phyloP scores from a whole-genome alignment of 2,329 filamentous ascomycete genomes.

The Penicillium sumatraense region DNA sequence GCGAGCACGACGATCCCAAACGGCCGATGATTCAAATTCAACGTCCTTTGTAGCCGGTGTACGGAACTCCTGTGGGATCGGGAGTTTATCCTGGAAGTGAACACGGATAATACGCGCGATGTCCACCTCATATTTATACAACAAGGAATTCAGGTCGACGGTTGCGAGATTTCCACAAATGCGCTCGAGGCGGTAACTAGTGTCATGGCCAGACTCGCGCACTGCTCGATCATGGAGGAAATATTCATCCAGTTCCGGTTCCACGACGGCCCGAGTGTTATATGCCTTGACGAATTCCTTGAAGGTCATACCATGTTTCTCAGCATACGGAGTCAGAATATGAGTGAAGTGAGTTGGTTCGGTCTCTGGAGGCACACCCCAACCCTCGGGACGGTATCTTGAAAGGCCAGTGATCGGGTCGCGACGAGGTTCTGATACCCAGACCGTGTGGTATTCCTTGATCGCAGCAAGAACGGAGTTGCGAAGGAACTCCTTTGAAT shows the following conservation, averaged over 20 bases:
- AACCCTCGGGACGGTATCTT: slow-evolving; percentile 79
- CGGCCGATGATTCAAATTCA: slow-evolving; percentile 77
- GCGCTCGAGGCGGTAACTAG: slow-evolving; percentile 87
- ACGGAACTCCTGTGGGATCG: slow-evolving; percentile 83
- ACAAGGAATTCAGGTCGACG: slow-evolving; percentile 88
- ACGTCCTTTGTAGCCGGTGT: slow-evolving; percentile 67
- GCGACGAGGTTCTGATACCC: slow-evolving; percentile 77
- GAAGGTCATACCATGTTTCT: slow-evolving; percentile 83
- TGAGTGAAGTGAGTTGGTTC: slow-evolving; percentile 87
- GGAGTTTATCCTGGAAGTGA: slow-evolving; percentile 79
- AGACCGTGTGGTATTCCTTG: slow-evolving; percentile 93
- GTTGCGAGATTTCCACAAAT: slow-evolving; percentile 88
- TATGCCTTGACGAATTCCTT: slow-evolving; percentile 86
- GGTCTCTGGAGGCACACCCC: slow-evolving; percentile 88
- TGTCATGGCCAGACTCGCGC: slow-evolving; percentile 95
- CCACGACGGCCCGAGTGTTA: slow-evolving; percentile 74
- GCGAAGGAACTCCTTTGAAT: slow-evolving; percentile 78
- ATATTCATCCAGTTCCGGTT: slow-evolving; percentile 92
- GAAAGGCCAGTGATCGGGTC: slow-evolving; percentile 80
- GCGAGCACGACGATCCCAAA: slow-evolving; percentile 88
- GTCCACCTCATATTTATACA: slow-evolving; percentile 97
- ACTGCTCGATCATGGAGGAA: slow-evolving; percentile 96
- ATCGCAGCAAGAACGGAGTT: slow-evolving; percentile 85
- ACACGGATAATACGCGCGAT: slow-evolving; percentile 85
- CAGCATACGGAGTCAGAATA: slow-evolving; percentile 76